Evolutionary conservation across 2,329 filamentous ascomycete species (phyloP).

Genomic region (Canariomyces notabilis): DNA sequence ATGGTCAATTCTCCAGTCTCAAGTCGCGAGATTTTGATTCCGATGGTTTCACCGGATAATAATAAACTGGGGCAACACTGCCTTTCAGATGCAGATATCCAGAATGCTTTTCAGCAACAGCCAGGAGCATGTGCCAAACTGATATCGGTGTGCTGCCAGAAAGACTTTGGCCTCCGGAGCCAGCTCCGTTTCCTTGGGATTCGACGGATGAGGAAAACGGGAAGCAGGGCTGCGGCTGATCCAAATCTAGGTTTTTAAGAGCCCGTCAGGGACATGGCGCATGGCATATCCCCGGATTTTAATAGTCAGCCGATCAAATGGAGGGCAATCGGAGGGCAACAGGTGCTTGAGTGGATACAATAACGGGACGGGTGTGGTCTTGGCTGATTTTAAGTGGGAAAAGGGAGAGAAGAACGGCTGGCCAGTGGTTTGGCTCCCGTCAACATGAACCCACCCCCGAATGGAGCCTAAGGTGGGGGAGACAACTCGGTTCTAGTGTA

Average conservation of each 20-base stretch:
- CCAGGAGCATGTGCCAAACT: not conserved
- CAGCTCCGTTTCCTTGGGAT: not conserved
- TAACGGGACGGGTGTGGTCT: not conserved
- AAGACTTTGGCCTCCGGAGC: not conserved
- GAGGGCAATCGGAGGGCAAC: not conserved
- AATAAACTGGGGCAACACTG: not conserved
- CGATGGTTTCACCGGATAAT: slow-evolving; percentile 6
- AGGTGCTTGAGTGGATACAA: not conserved
- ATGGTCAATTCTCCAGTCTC: too few species aligned
- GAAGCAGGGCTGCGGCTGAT: not conserved
- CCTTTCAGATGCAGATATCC: not conserved
- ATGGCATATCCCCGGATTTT: slow-evolving; percentile 7
- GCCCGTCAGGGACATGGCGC: not conserved
- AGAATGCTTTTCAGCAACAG: not conserved
- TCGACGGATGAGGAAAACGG: not conserved
- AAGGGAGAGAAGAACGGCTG: not conserved
- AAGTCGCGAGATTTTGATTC: not conserved
- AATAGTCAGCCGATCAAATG: slow-evolving; percentile 4
- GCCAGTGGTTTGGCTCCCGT: slow-evolving; percentile 10
- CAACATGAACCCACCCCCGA: slow-evolving; percentile 7
- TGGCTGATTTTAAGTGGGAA: slow-evolving; percentile 8
- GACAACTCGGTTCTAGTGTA: too few species aligned
- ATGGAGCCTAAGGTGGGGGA: slow-evolving; percentile 6
- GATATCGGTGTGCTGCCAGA: not conserved
- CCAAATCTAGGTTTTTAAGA: not conserved